phyloP scores from a whole-genome alignment of 805 yeast genomes.

The Yamadazyma phyllophila region DNA sequence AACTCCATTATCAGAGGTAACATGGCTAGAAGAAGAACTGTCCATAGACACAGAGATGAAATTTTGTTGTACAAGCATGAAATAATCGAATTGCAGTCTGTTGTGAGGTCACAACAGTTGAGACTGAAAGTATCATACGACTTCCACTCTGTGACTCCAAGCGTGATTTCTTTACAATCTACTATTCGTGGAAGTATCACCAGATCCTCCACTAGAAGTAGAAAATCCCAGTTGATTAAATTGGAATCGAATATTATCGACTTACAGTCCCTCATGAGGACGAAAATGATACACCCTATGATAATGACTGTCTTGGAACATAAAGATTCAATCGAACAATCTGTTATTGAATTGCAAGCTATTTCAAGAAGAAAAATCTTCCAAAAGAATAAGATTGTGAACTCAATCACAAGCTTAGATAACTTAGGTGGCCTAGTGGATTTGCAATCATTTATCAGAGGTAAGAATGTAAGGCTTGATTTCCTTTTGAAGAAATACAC shows the following conservation, averaged over 20 bases:
- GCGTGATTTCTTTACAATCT: conserved; percentile 39
- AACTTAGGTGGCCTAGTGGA: conserved; percentile 19
- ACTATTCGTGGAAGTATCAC: conserved; percentile 38
- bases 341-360: conserved; percentile 29
- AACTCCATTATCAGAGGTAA: conserved; percentile 55
- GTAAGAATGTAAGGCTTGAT: conserved; percentile 28
- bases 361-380: conserved; percentile 25
- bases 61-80: conserved; percentile 27
- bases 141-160: conserved; percentile 15
- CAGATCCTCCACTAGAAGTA: conserved; percentile 20
- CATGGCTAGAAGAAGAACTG: conserved; percentile 28
- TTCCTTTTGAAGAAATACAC: conserved; percentile 14
- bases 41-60: conserved; percentile 35
- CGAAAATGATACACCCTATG: conserved; percentile 19
- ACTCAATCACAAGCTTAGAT: conserved; percentile 17
- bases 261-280: conserved; percentile 40
- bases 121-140: conserved; percentile 9
- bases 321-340: conserved; percentile 20
- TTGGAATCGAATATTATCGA: conserved; percentile 20
- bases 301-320: conserved; percentile 23
- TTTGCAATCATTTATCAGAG: conserved; percentile 43
- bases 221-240: conserved; percentile 11
- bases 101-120: conserved; percentile 28
- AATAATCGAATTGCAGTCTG: conserved; percentile 40
- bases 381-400: conserved; percentile 15